Base-by-base conservation (phyloP, 2,329 filamentous ascomycete genomes). In the Trichophaea hybrida region DNA sequence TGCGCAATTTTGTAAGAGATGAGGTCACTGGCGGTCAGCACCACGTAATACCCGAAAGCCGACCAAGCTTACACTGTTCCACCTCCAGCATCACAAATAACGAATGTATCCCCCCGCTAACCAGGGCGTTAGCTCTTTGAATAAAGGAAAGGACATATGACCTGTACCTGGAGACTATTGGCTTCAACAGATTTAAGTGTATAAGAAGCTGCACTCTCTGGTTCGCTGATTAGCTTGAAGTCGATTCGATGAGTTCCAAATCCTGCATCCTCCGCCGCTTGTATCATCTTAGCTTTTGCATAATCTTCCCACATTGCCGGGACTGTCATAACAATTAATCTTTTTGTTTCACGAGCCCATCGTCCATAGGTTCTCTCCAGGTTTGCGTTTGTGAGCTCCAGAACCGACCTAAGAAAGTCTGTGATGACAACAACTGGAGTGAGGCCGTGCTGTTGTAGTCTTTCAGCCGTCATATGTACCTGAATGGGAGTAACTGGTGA, bases 1-100 rank as follows among this genome's bases (percentile, higher is more conserved):
- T 85, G 85, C 55, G 84, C 84, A 62, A 91, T 87, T 67, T 86
- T 85, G 71, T 91, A 91, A 0, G 86, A 85, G 63, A 91, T 91
- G 48, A 90, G 73, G 48, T 68, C 66, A 55, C 55, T 57, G 38
- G 35, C n/a, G n/a, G 34, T 40, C 32, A 51, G 55, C 55, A 8
- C n/a, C 5, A 13, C 6, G n/a, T 35, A n/a, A n/a, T n/a, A n/a
- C 5, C n/a, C 33, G 33, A 6, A n/a, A 40, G 37, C 37, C 7
- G 37, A 40, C 7, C 7, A 7, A 7, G n/a, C 78, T 71, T 64
- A 81, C 4, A 90, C 78, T 1, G 78, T 81, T 1, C 78, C 78
- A 51, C 78, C 78, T 49, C 76, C 75, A 52, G 77, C 77, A 69
- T 81, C 79, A 59, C 78, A 80, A 2, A 81, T 77, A 35, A 81